phyloP scores from a whole-genome alignment of 306 rosid species.

The Castanea sativa region DNA sequence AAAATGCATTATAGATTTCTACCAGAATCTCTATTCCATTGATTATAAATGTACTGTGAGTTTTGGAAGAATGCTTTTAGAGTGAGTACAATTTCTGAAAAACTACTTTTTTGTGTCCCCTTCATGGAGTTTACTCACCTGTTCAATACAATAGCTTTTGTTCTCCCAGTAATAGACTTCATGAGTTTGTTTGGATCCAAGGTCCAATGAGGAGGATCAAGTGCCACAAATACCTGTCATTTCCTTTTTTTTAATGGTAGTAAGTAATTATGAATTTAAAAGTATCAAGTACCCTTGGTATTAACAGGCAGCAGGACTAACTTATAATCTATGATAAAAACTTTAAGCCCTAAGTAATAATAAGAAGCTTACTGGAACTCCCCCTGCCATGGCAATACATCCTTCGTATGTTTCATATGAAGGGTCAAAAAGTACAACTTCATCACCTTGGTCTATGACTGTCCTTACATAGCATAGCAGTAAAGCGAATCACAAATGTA shows the following conservation, averaged over 20 bases:
- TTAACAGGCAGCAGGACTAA: neutral
- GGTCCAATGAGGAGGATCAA: conserved; percentile 83
- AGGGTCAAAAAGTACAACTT: conserved; percentile 73
- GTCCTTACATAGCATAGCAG: conserved; percentile 32
- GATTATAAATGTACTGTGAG: conserved; percentile 2
- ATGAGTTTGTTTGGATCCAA: conserved; percentile 58
- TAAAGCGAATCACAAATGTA: neutral
- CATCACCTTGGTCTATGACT: conserved; percentile 80
- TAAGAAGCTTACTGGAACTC: conserved; percentile 61
- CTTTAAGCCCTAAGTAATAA: conserved; percentile 4
- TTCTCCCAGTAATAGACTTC: conserved; percentile 56
- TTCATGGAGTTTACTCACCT: conserved; percentile 47
- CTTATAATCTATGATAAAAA: neutral
- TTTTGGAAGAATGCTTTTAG: conserved; percentile 1
- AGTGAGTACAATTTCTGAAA: conserved; percentile 10
- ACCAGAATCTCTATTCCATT: neutral
- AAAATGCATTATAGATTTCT: neutral
- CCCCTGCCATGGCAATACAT: conserved; percentile 65
- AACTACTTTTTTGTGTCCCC: neutral
- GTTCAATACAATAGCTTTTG: conserved; percentile 75
- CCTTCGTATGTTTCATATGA: conserved; percentile 65
- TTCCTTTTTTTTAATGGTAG: conserved; percentile 15
- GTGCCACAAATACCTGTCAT: conserved; percentile 61
- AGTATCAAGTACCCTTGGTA: neutral
- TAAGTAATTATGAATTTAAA: conserved; percentile 3